phyloP scores from a whole-genome alignment of 148 eudicot species.

The Diospyros lotus region DNA sequence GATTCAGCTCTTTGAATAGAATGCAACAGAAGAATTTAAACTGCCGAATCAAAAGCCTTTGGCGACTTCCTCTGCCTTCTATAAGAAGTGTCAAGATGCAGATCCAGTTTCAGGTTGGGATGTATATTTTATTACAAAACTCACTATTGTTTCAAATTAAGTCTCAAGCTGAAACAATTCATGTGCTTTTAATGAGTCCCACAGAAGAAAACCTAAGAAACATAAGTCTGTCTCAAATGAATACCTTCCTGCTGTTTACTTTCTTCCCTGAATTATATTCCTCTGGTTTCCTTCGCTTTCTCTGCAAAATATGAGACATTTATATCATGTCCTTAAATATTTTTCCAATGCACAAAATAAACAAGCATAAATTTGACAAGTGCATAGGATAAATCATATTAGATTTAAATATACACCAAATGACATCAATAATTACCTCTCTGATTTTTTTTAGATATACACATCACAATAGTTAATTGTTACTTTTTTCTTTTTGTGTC shows the following conservation, averaged over 20 bases:
- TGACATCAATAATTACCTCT: too few species aligned
- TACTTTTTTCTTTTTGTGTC: too few species aligned
- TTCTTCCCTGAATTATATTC: conserved; percentile 33
- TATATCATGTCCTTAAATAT: not conserved
- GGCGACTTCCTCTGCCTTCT: not conserved
- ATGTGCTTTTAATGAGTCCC: not conserved
- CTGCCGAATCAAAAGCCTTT: not conserved
- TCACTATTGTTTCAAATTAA: not conserved
- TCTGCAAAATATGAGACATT: conserved; percentile 23
- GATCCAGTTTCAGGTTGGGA: too few species aligned
- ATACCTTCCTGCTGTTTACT: conserved; percentile 42
- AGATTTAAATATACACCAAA: too few species aligned
- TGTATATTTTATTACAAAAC: not conserved
- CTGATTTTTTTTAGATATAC: too few species aligned
- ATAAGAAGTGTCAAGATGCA: not conserved
- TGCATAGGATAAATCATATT: too few species aligned
- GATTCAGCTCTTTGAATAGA: not conserved
- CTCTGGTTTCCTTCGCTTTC: conserved; percentile 49
- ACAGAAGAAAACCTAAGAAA: conserved; percentile 1
- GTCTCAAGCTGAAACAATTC: not conserved
- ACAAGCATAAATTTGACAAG: too few species aligned
- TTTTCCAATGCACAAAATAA: not conserved
- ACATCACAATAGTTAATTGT: too few species aligned
- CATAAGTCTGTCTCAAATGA: not conserved
- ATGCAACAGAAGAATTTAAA: not conserved